Base-by-base conservation (phyloP, 2,329 filamentous ascomycete genomes). In the Fusarium marasasianum region DNA sequence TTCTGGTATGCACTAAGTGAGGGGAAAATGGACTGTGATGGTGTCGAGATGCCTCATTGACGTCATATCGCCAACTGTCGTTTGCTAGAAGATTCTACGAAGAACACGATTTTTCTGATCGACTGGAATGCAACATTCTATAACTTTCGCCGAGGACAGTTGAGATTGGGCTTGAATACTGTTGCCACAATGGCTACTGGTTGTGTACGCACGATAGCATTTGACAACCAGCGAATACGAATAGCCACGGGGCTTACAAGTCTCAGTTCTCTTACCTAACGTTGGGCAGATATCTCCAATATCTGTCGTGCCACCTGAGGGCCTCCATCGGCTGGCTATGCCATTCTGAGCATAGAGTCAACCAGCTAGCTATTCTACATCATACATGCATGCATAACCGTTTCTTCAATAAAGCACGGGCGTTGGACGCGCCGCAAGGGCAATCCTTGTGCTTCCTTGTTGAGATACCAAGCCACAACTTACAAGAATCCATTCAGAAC, bases 11-110 rank as follows among this genome's bases (percentile, higher is more conserved):
- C 50, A 22, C 15, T 22, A 41, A 44, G 48, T 66, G 75, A 72
- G 65, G 61, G 45, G 48, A 35, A 61, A 51, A 37, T 31, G n/a
- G 63, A 60, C 54, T 41, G 59, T 63, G 63, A 75, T 72, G 65
- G 22, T 51, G 26, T 40, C 12, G 59, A 59, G 54, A 66, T 63
- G 74, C 76, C 44, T 78, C 76, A 77, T 70, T 78, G 72, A 78
- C 76, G 76, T 78, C 73, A 77, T 71, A 33, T 8, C 20, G 9
- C 18, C 14, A 35, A 56, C 45, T 48, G 26, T 48, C 56, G 31
- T 7, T 31, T 29, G 14, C 72, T 9, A 56, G 72, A 72, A 72
- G 54, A 40, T 73, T 73, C 71, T 37, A 70, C 29, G 31, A 38
- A 13, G 29, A 14, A 35, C 18, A 61, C 18, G 41, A 33, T 15